A percentile compares a stretch with the other conserved stretches of the same genome.
Conservation (phyloP, 306 rosid genomes). For the Coriaria nepalensis region DNA sequence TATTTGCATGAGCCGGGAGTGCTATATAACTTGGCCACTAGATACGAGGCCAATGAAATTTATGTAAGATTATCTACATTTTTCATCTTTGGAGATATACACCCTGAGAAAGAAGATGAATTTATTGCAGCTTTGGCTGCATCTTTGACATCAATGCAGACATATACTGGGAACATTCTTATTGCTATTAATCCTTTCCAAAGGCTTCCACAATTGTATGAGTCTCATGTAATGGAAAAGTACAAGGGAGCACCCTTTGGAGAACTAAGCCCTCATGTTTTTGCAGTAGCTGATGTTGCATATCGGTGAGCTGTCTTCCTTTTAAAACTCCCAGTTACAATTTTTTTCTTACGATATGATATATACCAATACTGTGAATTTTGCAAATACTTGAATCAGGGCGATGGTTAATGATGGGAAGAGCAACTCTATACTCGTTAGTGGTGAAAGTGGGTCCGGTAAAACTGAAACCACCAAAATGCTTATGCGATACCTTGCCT, state of each 20-base stretch:
- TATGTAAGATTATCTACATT: constrained; percentile 56
- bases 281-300: constrained; percentile 79
- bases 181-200: constrained; percentile 92
- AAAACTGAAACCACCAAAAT: constrained; percentile 93
- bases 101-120: constrained; percentile 17
- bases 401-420: constrained; percentile 68
- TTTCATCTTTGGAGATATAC: constrained; percentile 16
- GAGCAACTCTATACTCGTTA: constrained; percentile 80
- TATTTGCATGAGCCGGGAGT: constrained; percentile 92
- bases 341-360: constrained; percentile 16
- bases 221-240: constrained; percentile 43
- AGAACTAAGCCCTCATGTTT: constrained; percentile 72
- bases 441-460: constrained; percentile 96
- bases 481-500: constrained; percentile 91
- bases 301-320: constrained; percentile 48
- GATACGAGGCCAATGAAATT: constrained; percentile 64
- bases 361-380: constrained; percentile 13
- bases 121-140: constrained; percentile 22
- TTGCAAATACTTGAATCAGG: constrained; percentile 32
- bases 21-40: constrained; percentile 57
- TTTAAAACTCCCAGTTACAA: constrained; percentile 15
- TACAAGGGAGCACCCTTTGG: constrained; percentile 56
- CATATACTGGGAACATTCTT: constrained; percentile 89
- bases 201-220: constrained; percentile 51
- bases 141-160: constrained; percentile 49